Base-by-base conservation (phyloP, 495 filamentous ascomycete species). In the Halenospora varia region DNA sequence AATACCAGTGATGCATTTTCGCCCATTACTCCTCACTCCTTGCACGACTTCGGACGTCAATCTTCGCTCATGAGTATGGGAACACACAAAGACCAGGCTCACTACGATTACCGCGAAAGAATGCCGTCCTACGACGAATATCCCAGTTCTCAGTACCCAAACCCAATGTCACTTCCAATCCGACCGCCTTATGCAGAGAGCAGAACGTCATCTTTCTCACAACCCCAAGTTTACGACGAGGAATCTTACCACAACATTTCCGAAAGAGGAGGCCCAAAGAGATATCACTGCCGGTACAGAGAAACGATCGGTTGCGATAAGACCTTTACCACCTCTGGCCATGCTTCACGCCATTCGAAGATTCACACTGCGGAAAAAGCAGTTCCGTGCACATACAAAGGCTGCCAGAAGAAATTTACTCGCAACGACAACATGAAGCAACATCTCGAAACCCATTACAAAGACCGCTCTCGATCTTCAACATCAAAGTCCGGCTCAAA, bases 361-460 rank as follows among this genome's bases (percentile, higher is more conserved):
- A 96, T 96, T 67, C 93, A 97, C 72, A 96, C 92, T 0, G 93
- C 90, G 20, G 91, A 96, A 74, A 97, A 97, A 74, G 90, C 87
- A 46, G 91, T 96, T 18, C 80, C 84, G 48, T 97, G 93, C 73
- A 86, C 89, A 0, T 90, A 87, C 56, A 51, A 67, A 3, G 77
- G 75, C 29, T 97, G 93, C 76, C 82, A 86, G 70, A 96, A 96
- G 73, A 90, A 90, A 48, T 97, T 97, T 67, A 96, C 94, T 3
- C 85, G 93, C 45, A 91, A 94, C 66, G 93, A 97, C 74, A 97
- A 97, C 73, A 97, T 97, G 89, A 96, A 96, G 77, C 93, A 97
- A 65, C 93, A 97, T 66, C 86, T 90, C 51, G 84, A 92, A 48
- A 97, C 94, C 0, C 93, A 97, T 70, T 85, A 76, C 70, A 84